A percentile compares a stretch with the other conserved stretches of the same genome.
Conservation (phyloP, 345 rosid species). For the Lepidium didymum region DNA sequence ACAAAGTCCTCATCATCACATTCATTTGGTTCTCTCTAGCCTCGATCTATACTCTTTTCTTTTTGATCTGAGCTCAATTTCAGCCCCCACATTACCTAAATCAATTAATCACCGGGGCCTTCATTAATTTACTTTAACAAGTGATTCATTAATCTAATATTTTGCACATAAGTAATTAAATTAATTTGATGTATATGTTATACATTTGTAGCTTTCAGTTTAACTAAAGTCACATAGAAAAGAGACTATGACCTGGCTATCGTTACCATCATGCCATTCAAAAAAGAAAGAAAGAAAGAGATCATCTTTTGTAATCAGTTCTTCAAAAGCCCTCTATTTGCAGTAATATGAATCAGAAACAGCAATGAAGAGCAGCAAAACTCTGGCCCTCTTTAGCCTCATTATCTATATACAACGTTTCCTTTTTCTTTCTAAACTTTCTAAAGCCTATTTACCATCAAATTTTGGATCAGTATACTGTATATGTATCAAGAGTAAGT, state of each 20-base stretch:
- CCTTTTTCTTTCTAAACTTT: background rate
- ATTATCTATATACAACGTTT: background rate
- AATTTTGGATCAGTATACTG: background rate
- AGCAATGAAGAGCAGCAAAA: background rate
- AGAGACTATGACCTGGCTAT: background rate
- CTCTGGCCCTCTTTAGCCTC: background rate
- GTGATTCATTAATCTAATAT: background rate
- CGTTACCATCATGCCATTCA: background rate
- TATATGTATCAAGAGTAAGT: background rate
- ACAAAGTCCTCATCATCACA: background rate
- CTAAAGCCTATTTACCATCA: slow-evolving; percentile 1
- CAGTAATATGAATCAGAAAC: background rate
- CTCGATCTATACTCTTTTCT: background rate
- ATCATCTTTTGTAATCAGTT: background rate
- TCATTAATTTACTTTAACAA: background rate
- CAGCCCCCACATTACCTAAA: background rate
- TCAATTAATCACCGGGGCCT: slow-evolving; percentile 7
- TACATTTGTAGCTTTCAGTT: slow-evolving; percentile 15
- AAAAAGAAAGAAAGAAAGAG: background rate
- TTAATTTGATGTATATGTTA: background rate
- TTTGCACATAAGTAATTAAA: background rate
- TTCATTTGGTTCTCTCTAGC: slow-evolving; percentile 10
- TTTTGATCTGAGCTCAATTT: background rate
- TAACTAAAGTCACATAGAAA: background rate
- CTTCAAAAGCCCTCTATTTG: background rate